Evolutionary conservation across 257 asterid genomes (phyloP).

Genomic region (Rauvolfia tetraphylla): DNA sequence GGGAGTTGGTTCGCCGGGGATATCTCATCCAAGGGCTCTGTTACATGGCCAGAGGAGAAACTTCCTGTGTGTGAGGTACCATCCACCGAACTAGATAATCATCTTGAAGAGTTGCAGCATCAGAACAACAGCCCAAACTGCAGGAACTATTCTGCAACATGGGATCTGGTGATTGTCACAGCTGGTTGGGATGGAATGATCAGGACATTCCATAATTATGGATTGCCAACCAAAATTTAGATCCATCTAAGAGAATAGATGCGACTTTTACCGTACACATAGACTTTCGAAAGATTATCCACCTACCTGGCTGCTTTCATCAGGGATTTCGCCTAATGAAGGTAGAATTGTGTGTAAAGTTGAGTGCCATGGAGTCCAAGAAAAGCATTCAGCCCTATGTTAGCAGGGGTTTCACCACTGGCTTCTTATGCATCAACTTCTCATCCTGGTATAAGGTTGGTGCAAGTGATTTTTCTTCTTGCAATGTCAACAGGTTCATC

Average conservation of each 20-base stretch:
- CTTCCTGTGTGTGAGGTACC: slow-evolving; percentile 48
- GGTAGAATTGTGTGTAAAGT: too few species aligned
- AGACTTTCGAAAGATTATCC: too few species aligned
- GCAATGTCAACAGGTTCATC: neutral
- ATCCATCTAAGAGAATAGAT: neutral
- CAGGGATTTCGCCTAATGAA: neutral
- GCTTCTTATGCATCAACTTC: neutral
- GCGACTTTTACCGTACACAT: neutral
- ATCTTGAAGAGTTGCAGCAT: slow-evolving; percentile 19
- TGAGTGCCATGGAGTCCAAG: too few species aligned
- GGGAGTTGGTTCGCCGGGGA: slow-evolving; percentile 70
- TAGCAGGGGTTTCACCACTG: neutral
- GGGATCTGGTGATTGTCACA: slow-evolving; percentile 75
- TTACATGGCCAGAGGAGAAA: slow-evolving; percentile 87
- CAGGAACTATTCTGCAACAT: slow-evolving; percentile 28
- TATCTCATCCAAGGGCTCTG: slow-evolving; percentile 39
- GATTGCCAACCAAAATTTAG: slow-evolving; percentile 53
- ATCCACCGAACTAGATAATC: slow-evolving; percentile 18
- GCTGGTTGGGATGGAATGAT: slow-evolving; percentile 67
- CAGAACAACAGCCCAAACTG: slow-evolving; percentile 8
- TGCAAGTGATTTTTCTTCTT: neutral
- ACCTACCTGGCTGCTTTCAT: neutral
- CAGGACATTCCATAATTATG: slow-evolving; percentile 75
- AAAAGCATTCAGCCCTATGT: too few species aligned
- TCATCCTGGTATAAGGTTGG: neutral